Percentiles rank a stretch among this genome's conserved stretches.
phyloP scores from a whole-genome alignment of 305 asterid genomes.

The Stenogyne calaminthoides region DNA sequence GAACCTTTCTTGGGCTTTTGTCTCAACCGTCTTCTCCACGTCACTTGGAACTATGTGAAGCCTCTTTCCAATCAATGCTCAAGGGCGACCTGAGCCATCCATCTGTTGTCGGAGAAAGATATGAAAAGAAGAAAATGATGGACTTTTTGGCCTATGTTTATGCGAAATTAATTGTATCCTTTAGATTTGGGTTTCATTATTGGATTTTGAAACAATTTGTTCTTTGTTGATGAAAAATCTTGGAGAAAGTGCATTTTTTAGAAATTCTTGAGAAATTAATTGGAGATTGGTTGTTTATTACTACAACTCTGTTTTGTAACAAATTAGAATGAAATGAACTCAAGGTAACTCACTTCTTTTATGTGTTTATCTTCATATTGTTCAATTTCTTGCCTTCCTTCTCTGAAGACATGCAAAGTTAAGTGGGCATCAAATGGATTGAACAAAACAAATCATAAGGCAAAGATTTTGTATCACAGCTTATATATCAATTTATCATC shows the following conservation, averaged over 20 bases:
- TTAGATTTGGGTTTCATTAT: slow-evolving; percentile 19
- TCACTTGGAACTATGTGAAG: neutral
- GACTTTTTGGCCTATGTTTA: slow-evolving; percentile 6
- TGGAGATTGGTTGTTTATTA: slow-evolving; percentile 24
- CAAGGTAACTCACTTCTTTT: neutral
- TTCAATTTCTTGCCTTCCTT: neutral
- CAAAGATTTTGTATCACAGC: too few species aligned
- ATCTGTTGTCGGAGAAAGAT: neutral
- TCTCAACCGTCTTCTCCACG: too few species aligned
- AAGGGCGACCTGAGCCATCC: neutral
- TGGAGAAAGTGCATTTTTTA: slow-evolving; percentile 21
- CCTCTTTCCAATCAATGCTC: slow-evolving; percentile 11
- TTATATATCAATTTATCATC: too few species aligned
- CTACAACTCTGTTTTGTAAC: neutral
- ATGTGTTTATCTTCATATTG: neutral
- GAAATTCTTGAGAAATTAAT: neutral
- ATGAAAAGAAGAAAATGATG: neutral
- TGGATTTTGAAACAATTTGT: slow-evolving; percentile 25
- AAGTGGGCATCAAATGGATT: neutral
- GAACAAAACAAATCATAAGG: too few species aligned
- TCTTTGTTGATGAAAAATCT: slow-evolving; percentile 1
- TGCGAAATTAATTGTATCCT: slow-evolving; percentile 13
- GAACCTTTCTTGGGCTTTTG: too few species aligned
- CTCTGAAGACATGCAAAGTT: neutral
- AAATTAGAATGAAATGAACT: neutral